Base-by-base conservation (phyloP, 106 monocot species). In the Allium sativum region DNA sequence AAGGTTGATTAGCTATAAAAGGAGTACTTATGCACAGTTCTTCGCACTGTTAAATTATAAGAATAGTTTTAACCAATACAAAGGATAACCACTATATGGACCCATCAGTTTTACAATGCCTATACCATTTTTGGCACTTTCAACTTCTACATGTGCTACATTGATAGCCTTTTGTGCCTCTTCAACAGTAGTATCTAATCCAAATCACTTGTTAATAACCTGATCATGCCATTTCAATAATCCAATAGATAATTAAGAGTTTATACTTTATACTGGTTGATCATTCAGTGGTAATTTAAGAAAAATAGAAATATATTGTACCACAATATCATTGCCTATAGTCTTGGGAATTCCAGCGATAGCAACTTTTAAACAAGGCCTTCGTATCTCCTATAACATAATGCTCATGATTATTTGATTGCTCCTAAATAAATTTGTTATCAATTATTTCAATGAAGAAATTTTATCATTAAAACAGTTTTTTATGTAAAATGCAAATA, bases 261-360 rank as follows among this genome's bases (percentile, higher is more conserved):
- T 31, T 31, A 31, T 31, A 31, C 31, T 31, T 31, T 31, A 31
- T 1, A 31, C 31, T 31, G 31, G 31, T 31, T 3, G 31, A 31
- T 31, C 31, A 31, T 31, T 31, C 31, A 5, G 31, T 31, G 5
- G 31, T 31, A 31, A 31, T 31, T 31, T 31, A 2, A 31, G 31
- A 31, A 31, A 31, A 31, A 31, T 31, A 31, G 31, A 3, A 31
- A 31, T 43, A 18, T 43, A 55, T 44, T 72, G 16, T 77, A 88
- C 87, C 70, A 71, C 76, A 70, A 83, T 83, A 55, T 88, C 83
- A 72, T 88, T 88, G 53, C 83, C 83, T 54, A 88, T 83, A 18
- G 87, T 88, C 65, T 88, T 88, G 16, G 87, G 87, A 67, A 88
- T 83, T 42, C 83, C 87, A 62, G 62, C 80, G 69, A 88, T 72